Evolutionary conservation across 176 grass and related monocot genomes (phyloP), one percentile per base, ranked within the genome.

Genomic region (Phoenix roebelenii): DNA sequence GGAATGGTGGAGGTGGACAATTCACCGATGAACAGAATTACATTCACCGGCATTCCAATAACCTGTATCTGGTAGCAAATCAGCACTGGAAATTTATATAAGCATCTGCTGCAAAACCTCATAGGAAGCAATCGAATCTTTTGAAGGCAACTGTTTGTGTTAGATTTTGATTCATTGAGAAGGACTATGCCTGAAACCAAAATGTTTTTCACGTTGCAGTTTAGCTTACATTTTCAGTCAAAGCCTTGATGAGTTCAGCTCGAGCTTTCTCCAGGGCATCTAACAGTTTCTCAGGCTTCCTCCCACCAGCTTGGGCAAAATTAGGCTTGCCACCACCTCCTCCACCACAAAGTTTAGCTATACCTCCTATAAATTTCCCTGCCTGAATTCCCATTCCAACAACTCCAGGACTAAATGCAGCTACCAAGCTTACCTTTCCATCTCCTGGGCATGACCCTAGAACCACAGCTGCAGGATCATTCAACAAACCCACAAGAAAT

Each of bases 311-410:
- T 57, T 97, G 92, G 0, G 92, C 92, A 64, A 97, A 97, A 77
- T 85, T 97, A 17, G 92, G 87, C 61, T 96, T 96, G 22, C 92
- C 92, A 0, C 92, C 92, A 0, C 92, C 92, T 1, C 92, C 92
- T 7, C 92, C 87, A 0, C 92, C 92, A 15, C 92, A 96, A 6
- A 96, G 64, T 57, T 96, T 96, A 1, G 92, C 92, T 63, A 96
- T 90, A 7, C 77, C 65, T 60, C 87, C 92, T 2, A 96, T 83
- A 51, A 97, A 97, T 64, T 82, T 97, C 32, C 92, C 92, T 3
- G 92, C 87, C 25, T 90, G 92, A 19, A 97, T 58, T 25, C 87
- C 87, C 78, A 85, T 60, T 56, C 90, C 82, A 15, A 90, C 54
- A 24, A 90, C 83, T 22, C 72, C 72, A 22, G 92, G 92, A 58